Base-by-base conservation (phyloP, 73 alveolate species). In the Stentor coeruleus region DNA sequence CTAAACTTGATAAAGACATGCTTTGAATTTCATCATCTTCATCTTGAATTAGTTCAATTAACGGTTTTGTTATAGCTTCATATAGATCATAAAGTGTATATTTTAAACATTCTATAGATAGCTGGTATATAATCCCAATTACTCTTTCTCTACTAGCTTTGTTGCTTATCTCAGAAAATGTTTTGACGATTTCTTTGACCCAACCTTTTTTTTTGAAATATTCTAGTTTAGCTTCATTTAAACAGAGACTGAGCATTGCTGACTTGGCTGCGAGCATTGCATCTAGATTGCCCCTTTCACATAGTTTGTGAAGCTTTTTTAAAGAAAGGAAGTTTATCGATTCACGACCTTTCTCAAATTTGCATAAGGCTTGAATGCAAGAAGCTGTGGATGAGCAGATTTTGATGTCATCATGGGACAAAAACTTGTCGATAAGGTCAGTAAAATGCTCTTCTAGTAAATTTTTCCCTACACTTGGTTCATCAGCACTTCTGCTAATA, bases 271-370 rank as follows among this genome's bases (percentile, higher is more conserved):
- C n/a, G 1, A 66, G n/a, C 11, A 26, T 20, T 11, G 79, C n/a
- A 33, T 20, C 79, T 31, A 14, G 49, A 15, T 66, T 40, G 2
- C 15, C 15, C 11, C 39, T 33, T 26, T 20, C 33, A 66, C 49
- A 20, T 28, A 66, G n/a, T 26, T 66, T 31, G 11, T 31, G n/a
- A 2, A 66, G 79, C 1, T 15, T 0, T 66, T 20, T 66, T 33
- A 66, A 66, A 2, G n/a, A 20, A 0, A 40, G n/a, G n/a, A 20
- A 20, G 2, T 20, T 20, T 20, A 66, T 66, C 14, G 11, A 20
- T 1, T 66, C 79, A 28, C 79, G n/a, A 26, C 79, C 79, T 20
- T 66, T 66, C 33, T 66, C 79, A 26, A 66, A 66, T 20, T 66
- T 66, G 2, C 79, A 66, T 40, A 66, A 20, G 33, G 37, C 37